phyloP scores from a whole-genome alignment of 202 grass and related monocot species.

The Elaeis oleifera region DNA sequence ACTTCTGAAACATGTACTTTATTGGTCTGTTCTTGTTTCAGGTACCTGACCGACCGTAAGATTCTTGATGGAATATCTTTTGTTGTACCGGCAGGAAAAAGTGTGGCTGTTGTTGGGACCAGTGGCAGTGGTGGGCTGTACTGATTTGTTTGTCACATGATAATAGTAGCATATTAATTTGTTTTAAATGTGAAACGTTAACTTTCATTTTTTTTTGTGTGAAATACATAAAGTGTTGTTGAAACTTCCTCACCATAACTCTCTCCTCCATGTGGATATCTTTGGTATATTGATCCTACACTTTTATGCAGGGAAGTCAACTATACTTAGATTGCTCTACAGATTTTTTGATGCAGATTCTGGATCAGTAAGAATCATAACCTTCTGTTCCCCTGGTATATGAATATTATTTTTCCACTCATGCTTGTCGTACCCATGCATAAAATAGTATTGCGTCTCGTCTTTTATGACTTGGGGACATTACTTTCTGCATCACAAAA shows the following conservation, averaged over 20 bases:
- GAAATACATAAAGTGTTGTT: too few species aligned
- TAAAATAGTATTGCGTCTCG: too few species aligned
- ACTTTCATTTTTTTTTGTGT: too few species aligned
- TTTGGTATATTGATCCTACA: too few species aligned
- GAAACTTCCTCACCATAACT: not conserved
- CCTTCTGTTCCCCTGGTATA: not conserved
- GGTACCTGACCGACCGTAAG: slow-evolving; percentile 83
- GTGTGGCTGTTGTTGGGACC: slow-evolving; percentile 87
- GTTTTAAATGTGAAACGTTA: too few species aligned
- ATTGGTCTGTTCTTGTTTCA: slow-evolving; percentile 23
- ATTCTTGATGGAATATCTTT: slow-evolving; percentile 88
- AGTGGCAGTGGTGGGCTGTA: slow-evolving; percentile 74
- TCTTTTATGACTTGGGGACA: too few species aligned
- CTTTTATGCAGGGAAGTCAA: slow-evolving; percentile 67
- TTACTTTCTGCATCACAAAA: too few species aligned
- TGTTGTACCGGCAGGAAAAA: slow-evolving; percentile 82
- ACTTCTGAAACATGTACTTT: not conserved
- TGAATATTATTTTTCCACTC: slow-evolving; percentile 17
- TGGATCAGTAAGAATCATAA: slow-evolving; percentile 66
- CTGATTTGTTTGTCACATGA: slow-evolving; percentile 4
- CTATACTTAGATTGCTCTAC: slow-evolving; percentile 88
- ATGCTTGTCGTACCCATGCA: slow-evolving; percentile 4
- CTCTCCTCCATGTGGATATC: not conserved
- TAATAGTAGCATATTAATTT: too few species aligned
- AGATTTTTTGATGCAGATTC: slow-evolving; percentile 90